These are phyloP conservation scores for Auriscalpium orientale DNA, from an alignment of 768 basidiomycete species.

Conservation along the genomic window DNA sequence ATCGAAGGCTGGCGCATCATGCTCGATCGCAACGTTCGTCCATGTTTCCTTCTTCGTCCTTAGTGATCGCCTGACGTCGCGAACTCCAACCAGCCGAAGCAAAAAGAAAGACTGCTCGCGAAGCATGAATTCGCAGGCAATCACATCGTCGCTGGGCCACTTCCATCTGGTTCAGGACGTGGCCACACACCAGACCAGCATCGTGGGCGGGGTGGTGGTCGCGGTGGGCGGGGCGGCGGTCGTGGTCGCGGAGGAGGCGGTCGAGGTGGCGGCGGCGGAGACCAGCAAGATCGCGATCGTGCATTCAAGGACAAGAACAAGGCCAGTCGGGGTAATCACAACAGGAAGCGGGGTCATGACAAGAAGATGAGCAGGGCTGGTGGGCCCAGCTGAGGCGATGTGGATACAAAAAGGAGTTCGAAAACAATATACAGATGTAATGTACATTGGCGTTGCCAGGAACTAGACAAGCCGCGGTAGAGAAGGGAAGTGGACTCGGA, in stretches of 20 bases:
- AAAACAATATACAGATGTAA: neutral
- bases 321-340: slow-evolving; percentile 62
- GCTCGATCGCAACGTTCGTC: slow-evolving; percentile 78
- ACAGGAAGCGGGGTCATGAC: slow-evolving; percentile 79
- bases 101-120: slow-evolving; percentile 61
- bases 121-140: slow-evolving; percentile 78
- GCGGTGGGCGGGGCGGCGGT: slow-evolving; percentile 27
- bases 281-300: slow-evolving; percentile 40
- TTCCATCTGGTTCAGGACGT: neutral
- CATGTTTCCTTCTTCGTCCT: neutral
- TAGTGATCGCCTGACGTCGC: neutral
- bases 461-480: no score
- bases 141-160: slow-evolving; percentile 18
- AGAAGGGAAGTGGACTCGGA: neutral
- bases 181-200: slow-evolving; percentile 5
- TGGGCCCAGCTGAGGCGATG: slow-evolving; percentile 18
- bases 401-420: neutral
- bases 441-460: no score
- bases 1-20: slow-evolving; percentile 91
- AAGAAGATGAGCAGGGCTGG: slow-evolving; percentile 77
- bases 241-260: slow-evolving; percentile 34
- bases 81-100: slow-evolving; percentile 39
- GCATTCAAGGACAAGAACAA: slow-evolving; percentile 76
- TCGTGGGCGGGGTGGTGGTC: slow-evolving; percentile 13
- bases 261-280: slow-evolving; percentile 31